phyloP scores from a whole-genome alignment of 192 early-diverging fungal species.

The Coemansia furcata region DNA sequence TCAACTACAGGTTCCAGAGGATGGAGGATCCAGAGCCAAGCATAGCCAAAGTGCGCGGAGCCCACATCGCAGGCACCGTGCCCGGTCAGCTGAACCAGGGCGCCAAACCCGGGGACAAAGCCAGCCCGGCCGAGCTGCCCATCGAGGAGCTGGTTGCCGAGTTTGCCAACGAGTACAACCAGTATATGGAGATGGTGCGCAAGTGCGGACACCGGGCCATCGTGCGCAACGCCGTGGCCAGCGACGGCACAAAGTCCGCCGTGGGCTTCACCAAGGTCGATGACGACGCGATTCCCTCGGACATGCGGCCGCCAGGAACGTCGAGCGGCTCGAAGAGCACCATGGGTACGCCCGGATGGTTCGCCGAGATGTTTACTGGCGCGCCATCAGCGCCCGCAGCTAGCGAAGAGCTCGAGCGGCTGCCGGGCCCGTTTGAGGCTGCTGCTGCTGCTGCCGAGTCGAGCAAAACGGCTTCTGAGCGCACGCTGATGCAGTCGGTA shows the following conservation, averaged over 20 bases:
- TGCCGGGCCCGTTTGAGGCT: not conserved
- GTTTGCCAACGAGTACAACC: conserved; percentile 45
- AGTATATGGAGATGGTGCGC: conserved; percentile 35
- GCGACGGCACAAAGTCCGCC: conserved; percentile 1
- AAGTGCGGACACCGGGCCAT: conserved; percentile 22
- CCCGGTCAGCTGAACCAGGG: conserved; percentile 35
- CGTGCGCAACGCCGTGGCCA: conserved; percentile 11
- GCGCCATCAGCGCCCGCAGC: not conserved
- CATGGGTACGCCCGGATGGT: conserved; percentile 21
- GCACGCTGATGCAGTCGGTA: conserved; percentile 48
- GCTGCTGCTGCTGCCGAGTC: not conserved
- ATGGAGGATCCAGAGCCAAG: conserved; percentile 51
- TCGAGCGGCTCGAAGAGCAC: conserved; percentile 1
- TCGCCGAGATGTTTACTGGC: conserved; percentile 32
- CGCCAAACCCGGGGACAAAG: not conserved
- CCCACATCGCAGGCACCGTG: conserved; percentile 37
- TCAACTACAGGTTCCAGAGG: conserved; percentile 65
- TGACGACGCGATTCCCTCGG: conserved; percentile 22
- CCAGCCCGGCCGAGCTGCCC: conserved; percentile 28
- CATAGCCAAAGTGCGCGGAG: conserved; percentile 30
- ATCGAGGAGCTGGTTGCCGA: conserved; percentile 43
- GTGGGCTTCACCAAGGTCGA: conserved; percentile 44
- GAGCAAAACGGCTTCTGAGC: conserved; percentile 19
- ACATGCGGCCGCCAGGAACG: not conserved
- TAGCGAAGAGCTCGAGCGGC: not conserved